phyloP scores from a whole-genome alignment of 352 stramenopile genomes.

The Phytophthora sojae region DNA sequence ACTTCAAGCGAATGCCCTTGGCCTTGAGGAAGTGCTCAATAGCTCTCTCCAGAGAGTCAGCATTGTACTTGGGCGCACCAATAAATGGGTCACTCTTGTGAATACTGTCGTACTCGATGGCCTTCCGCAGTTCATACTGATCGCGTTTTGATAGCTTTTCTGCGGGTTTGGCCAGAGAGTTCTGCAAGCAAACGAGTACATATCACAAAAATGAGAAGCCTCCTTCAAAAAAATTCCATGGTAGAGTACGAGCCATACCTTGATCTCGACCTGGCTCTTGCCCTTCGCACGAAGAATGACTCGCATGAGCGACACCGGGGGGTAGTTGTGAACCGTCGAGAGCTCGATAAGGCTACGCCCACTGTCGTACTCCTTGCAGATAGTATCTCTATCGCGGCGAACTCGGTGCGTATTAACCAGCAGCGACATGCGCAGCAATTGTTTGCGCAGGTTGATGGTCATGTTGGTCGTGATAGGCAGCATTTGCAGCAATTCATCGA shows the following conservation, averaged over 20 bases:
- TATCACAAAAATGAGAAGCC: not conserved
- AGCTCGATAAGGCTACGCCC: constrained; percentile 84
- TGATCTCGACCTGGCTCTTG: constrained; percentile 66
- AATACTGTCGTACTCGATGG: constrained; percentile 82
- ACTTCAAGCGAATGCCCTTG: constrained; percentile 83
- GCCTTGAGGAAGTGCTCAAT: constrained; percentile 79
- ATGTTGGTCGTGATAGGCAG: constrained; percentile 89
- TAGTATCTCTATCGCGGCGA: constrained; percentile 59
- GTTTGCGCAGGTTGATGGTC: constrained; percentile 88
- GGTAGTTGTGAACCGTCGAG: constrained; percentile 80
- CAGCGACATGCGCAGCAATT: constrained; percentile 86
- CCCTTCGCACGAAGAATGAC: constrained; percentile 79
- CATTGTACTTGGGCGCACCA: constrained; percentile 71
- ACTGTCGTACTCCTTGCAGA: constrained; percentile 75
- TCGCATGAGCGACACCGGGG: constrained; percentile 84
- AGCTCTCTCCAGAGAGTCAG: constrained; percentile 75
- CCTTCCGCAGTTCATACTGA: constrained; percentile 74
- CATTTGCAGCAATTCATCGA: constrained; percentile 84
- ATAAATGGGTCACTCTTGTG: constrained; percentile 88
- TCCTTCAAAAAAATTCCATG: not conserved
- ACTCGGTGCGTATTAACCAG: constrained; percentile 89
- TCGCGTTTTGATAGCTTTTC: constrained; percentile 73
- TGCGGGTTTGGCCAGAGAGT: constrained; percentile 54
- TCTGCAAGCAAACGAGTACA: constrained; percentile 35
- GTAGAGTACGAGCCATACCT: constrained; percentile 33